A percentile compares a stretch with the other conserved stretches of the same genome.
Evolutionary conservation across 768 basidiomycete species (phyloP).

Genomic region (Pilatotrama ljubarskyi): DNA sequence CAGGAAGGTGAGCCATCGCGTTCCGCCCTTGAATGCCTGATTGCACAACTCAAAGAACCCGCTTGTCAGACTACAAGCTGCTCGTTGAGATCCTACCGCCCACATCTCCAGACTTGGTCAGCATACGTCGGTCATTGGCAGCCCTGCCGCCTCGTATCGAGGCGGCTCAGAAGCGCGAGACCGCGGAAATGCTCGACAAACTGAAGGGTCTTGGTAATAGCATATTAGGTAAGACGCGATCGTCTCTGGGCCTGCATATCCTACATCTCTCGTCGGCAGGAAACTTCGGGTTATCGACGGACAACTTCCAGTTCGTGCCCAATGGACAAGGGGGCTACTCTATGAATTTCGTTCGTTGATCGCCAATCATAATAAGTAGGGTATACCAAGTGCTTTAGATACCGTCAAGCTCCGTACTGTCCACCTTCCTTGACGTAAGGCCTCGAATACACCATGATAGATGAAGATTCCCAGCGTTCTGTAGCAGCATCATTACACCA

Average conservation of each 20-base stretch:
- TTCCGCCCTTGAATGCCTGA: background rate
- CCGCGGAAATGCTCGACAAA: conserved; percentile 89
- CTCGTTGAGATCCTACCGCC: conserved; percentile 67
- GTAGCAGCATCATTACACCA: too few species aligned
- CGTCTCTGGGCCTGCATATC: too few species aligned
- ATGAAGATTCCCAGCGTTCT: too few species aligned
- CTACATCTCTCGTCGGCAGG: conserved; percentile 44
- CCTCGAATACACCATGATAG: too few species aligned
- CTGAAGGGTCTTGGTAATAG: conserved; percentile 91
- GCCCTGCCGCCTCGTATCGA: conserved; percentile 68
- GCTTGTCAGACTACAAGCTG: conserved; percentile 65
- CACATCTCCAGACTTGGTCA: conserved; percentile 48
- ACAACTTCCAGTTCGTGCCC: conserved; percentile 96
- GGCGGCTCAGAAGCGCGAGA: conserved; percentile 81
- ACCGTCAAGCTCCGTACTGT: too few species aligned
- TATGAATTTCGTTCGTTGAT: conserved; percentile 65
- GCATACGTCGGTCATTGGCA: conserved; percentile 50
- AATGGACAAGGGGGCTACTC: conserved; percentile 96
- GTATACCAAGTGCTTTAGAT: too few species aligned
- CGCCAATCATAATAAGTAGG: background rate
- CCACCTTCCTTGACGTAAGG: too few species aligned
- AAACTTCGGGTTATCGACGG: conserved; percentile 90
- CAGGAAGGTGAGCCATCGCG: conserved; percentile 66
- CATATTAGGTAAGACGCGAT: conserved; percentile 63
- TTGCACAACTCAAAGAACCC: background rate